Percentiles rank a stretch among this genome's conserved stretches.
These are phyloP conservation scores for Globisporangium takayamanum DNA, from an alignment of 352 stramenopile species.

Conservation along the genomic window DNA sequence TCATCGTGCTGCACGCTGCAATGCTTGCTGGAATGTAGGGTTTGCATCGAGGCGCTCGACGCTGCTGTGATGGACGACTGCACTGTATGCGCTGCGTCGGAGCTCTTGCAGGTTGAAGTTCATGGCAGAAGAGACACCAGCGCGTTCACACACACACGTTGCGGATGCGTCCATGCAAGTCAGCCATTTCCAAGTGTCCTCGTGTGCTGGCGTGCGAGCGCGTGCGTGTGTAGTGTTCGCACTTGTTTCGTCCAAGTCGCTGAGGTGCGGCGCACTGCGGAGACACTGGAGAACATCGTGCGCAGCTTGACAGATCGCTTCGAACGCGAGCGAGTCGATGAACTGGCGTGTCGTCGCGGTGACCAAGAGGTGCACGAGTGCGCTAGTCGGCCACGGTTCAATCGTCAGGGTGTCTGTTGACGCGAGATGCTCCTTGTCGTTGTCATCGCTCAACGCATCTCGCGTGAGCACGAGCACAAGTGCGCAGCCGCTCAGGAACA, in stretches of 20 bases:
- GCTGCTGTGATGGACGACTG: neutral
- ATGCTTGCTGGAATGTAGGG: neutral
- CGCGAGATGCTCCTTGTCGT: neutral
- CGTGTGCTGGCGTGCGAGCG: too few species aligned
- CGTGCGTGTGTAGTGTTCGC: neutral
- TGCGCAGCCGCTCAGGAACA: conserved; percentile 18
- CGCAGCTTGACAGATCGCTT: neutral
- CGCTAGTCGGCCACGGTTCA: conserved; percentile 2
- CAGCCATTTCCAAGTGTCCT: neutral
- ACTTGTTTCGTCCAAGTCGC: conserved; percentile 6
- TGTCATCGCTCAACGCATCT: conserved; percentile 1
- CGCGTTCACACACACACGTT: too few species aligned
- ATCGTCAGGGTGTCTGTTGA: neutral
- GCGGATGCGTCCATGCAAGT: too few species aligned
- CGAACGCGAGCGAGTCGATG: neutral
- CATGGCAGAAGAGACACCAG: too few species aligned
- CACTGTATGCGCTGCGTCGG: neutral
- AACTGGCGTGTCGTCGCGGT: conserved; percentile 1
- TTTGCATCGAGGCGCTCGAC: neutral
- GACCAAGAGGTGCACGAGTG: conserved; percentile 8
- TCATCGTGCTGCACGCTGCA: neutral
- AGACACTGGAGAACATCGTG: conserved; percentile 11
- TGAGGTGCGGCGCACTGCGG: neutral
- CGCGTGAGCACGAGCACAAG: conserved; percentile 17
- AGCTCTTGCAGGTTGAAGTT: neutral